Evolutionary conservation across 495 filamentous ascomycete genomes (phyloP), one percentile per base, ranked within the genome.

Genomic region (Stereocaulon alpinum): DNA sequence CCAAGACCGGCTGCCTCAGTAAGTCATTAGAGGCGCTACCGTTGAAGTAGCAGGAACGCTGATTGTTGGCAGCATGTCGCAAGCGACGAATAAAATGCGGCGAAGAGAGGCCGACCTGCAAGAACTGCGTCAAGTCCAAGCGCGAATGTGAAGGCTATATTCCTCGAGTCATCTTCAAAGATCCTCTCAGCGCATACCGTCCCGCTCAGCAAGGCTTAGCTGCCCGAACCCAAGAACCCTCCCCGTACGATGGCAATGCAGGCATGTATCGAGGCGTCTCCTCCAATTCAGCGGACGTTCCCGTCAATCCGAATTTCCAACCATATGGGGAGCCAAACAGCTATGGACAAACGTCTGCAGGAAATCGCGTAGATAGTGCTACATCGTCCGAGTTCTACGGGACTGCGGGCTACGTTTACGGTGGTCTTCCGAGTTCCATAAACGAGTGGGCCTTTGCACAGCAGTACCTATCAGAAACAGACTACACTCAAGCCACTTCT

Each of bases 1-100:
- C 93, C 42, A 98, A 98, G 73, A 96, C 93, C 2, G 93, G 93
- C 27, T 98, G 93, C 71, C 76, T 98, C 60, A 98, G 88, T 93
- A 80, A 68, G 88, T 44, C 22, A 18, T 56, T 42, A 22, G 20
- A 20, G 4, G 34, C 15, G 37, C 24, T n/a, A 27, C 4, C 14
- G 9, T 9, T 34, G 14, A 40, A 45, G 18, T 47, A 24, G 20
- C 29, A 15, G 30, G 37, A 62, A 18, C 32, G 44, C 62, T 72
- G 57, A 67, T 55, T 50, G 14, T 30, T 60, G 60, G 22, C 66
- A 94, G 89, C 93, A 54, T 98, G 93, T 76, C 86, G 93, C 54
- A 91, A 86, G 72, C 84, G 93, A 20, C 87, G 93, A 51, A 97
- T 98, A 70, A 98, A 98, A 73, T 98, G 93, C 69, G 93, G 92